These are phyloP conservation scores for Scalesia atractyloides DNA, from an alignment of 129 eudicot genomes.

Conservation along the genomic window DNA sequence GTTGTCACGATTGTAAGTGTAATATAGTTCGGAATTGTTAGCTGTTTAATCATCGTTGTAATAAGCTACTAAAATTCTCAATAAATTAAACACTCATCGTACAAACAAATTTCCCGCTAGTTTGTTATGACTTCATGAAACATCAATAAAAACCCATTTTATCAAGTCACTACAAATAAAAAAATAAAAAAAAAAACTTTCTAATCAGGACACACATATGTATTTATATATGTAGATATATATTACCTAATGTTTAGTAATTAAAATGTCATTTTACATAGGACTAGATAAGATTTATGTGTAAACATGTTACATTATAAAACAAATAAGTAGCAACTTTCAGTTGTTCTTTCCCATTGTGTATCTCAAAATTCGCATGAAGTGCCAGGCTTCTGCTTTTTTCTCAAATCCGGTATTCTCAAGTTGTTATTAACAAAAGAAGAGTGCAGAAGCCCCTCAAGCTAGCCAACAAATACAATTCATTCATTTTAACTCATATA, in stretches of 20 bases:
- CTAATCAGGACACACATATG: neutral
- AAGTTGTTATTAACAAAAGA: constrained; percentile 22
- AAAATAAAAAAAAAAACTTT: too few relatives aligned
- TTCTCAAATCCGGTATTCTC: constrained; percentile 16
- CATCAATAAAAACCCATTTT: neutral
- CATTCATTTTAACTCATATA: constrained; percentile 27
- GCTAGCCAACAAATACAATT: constrained; percentile 28
- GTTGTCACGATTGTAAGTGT: too few relatives aligned
- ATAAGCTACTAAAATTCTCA: too few relatives aligned
- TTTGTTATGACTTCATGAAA: neutral
- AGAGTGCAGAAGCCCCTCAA: constrained; percentile 39
- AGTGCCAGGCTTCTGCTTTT: constrained; percentile 35
- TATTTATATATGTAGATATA: neutral
- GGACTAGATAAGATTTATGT: neutral
- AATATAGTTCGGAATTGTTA: too few relatives aligned
- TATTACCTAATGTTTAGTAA: too few relatives aligned
- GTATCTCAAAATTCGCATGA: too few relatives aligned
- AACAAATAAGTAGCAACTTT: constrained; percentile 7
- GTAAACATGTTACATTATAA: neutral
- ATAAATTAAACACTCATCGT: neutral
- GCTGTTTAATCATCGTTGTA: too few relatives aligned
- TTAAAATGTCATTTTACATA: neutral
- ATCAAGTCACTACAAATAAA: neutral
- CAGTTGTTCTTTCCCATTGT: neutral
- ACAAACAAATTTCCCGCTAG: neutral